Evolutionary conservation across 2,329 filamentous ascomycete species (phyloP).

Genomic region (Trichoderma citrinoviride): DNA sequence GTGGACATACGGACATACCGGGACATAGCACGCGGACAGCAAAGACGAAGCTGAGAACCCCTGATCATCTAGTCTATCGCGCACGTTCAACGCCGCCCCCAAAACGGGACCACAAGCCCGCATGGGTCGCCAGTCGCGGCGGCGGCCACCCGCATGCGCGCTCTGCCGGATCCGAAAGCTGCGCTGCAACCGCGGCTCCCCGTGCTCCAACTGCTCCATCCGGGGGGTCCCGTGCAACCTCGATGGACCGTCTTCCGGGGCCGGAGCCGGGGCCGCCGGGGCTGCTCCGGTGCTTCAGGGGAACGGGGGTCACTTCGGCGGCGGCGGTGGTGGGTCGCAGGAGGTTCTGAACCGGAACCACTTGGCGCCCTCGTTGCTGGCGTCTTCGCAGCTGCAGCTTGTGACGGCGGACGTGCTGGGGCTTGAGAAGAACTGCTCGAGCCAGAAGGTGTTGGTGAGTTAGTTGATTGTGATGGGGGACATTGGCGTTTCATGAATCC

Average conservation of each 20-base stretch:
- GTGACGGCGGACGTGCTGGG: constrained; percentile 9
- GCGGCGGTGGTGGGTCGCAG: background rate
- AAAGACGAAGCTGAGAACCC: background rate
- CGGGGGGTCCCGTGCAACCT: constrained; percentile 7
- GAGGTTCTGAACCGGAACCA: constrained; percentile 10
- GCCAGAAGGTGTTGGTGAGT: constrained; percentile 7
- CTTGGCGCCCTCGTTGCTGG: constrained; percentile 1
- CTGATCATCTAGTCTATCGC: too few relatives aligned
- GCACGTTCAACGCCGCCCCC: background rate
- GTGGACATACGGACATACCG: too few relatives aligned
- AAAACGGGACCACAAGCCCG: background rate
- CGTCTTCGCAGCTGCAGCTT: constrained; percentile 8
- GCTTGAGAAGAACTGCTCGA: constrained; percentile 1
- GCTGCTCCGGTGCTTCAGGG: background rate
- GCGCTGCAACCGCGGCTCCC: constrained; percentile 10
- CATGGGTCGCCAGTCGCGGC: constrained; percentile 10
- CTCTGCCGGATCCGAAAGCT: constrained; percentile 17
- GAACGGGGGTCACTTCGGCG: background rate
- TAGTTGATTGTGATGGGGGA: too few relatives aligned
- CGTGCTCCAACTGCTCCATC: constrained; percentile 16
- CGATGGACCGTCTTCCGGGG: background rate
- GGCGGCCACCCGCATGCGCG: constrained; percentile 9
- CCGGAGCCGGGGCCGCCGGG: background rate
- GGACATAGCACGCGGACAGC: background rate
- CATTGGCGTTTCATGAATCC: background rate